A percentile compares a stretch with the other conserved stretches of the same genome.
These are phyloP conservation scores for Mycena rebaudengoi DNA, from an alignment of 768 basidiomycete genomes.

Conservation along the genomic window DNA sequence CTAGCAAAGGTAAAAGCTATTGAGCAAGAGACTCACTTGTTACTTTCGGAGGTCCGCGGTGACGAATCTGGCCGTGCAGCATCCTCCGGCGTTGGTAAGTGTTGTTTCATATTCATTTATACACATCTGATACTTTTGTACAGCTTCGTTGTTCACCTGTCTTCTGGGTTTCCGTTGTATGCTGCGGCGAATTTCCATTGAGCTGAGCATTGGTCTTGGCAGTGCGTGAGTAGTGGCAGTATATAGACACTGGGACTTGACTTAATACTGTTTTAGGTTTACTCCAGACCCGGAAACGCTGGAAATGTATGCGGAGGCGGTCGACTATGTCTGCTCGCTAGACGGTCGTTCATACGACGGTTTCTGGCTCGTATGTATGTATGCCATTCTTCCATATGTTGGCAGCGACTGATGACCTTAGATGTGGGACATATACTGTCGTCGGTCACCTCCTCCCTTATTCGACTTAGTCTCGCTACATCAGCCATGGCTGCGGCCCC, in stretches of 20 bases:
- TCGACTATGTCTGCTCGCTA: slow-evolving; percentile 26
- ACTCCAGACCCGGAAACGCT: slow-evolving; percentile 32
- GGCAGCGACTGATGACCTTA: background rate
- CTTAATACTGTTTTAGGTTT: slow-evolving; percentile 14
- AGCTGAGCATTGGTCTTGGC: slow-evolving; percentile 31
- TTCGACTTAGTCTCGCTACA: slow-evolving; percentile 31
- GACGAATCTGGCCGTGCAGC: slow-evolving; percentile 13
- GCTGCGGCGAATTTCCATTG: slow-evolving; percentile 30
- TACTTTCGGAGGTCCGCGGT: slow-evolving; percentile 21
- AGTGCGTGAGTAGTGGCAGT: slow-evolving; percentile 20
- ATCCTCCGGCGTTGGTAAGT: slow-evolving; percentile 25
- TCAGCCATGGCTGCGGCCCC: slow-evolving; percentile 16
- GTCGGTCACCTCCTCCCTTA: slow-evolving; percentile 30
- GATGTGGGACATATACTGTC: slow-evolving; percentile 33
- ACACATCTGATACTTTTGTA: background rate
- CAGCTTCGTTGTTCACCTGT: slow-evolving; percentile 28
- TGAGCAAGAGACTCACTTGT: slow-evolving; percentile 27
- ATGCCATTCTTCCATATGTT: background rate
- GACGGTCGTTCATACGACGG: slow-evolving; percentile 25
- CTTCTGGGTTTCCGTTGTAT: slow-evolving; percentile 32
- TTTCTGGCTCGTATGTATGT: slow-evolving; percentile 30
- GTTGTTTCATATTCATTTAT: background rate
- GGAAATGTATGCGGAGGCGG: slow-evolving; percentile 30
- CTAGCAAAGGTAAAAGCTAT: slow-evolving; percentile 26
- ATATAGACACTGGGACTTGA: background rate